Evolutionary conservation across 495 filamentous ascomycete species (phyloP).

Genomic region (Penicillium pulvis): DNA sequence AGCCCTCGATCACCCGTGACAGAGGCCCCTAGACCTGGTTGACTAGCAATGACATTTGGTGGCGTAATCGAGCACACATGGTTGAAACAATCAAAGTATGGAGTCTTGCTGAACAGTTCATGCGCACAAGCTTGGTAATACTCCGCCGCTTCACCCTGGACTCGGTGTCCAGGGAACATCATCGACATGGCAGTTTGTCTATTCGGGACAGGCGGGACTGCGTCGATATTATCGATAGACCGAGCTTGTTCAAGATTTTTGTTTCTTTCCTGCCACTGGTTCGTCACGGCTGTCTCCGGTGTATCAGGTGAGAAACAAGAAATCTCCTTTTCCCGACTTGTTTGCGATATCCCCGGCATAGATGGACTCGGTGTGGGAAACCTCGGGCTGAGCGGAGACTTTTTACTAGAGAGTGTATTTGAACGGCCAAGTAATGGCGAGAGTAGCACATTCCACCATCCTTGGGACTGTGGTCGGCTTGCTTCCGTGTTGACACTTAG

Average conservation of each 20-base stretch:
- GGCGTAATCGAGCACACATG: conserved; percentile 49
- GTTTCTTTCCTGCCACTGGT: conserved; percentile 24
- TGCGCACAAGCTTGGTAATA: conserved; percentile 57
- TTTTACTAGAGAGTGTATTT: conserved; percentile 27
- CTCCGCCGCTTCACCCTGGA: conserved; percentile 50
- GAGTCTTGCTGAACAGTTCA: conserved; percentile 49
- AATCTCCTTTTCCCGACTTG: conserved; percentile 22
- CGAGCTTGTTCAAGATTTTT: conserved; percentile 24
- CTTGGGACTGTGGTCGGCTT: conserved; percentile 63
- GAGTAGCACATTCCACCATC: conserved; percentile 88
- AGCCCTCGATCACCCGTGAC: conserved; percentile 16
- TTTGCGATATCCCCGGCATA: conserved; percentile 6
- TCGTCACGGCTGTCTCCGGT: conserved; percentile 26
- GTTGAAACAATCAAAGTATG: conserved; percentile 53
- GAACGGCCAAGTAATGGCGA: conserved; percentile 63
- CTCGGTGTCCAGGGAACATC: conserved; percentile 31
- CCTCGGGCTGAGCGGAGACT: conserved; percentile 30
- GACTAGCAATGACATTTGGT: background rate
- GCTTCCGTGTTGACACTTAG: conserved; percentile 46
- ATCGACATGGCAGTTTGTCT: conserved; percentile 24
- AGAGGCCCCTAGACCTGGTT: background rate
- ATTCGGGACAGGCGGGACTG: conserved; percentile 5
- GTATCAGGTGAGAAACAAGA: conserved; percentile 32
- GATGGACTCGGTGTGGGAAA: conserved; percentile 36
- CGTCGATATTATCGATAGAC: conserved; percentile 7